Percentiles rank a stretch among this genome's conserved stretches.
These are phyloP conservation scores for Narthecium ossifragum DNA, from an alignment of 106 monocot species.

Conservation along the genomic window DNA sequence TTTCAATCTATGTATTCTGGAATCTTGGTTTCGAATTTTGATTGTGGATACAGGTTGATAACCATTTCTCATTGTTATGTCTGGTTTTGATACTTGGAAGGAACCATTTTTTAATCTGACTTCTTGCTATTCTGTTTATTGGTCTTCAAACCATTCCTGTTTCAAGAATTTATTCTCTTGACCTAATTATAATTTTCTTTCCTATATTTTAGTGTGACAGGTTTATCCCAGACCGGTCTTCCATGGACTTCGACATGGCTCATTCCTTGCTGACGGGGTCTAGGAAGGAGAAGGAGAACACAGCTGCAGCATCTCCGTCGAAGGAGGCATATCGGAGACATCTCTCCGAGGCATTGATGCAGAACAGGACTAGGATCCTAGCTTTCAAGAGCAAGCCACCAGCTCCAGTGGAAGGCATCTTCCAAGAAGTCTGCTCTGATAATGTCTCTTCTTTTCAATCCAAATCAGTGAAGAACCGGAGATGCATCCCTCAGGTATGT, in stretches of 20 bases:
- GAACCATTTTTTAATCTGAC: no score
- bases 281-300: conserved; percentile 25
- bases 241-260: conserved; percentile 32
- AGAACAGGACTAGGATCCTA: conserved; percentile 22
- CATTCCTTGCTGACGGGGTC: conserved; percentile 12
- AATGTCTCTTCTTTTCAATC: not conserved
- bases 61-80: no score
- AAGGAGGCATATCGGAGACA: conserved; percentile 19
- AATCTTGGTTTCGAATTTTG: no score
- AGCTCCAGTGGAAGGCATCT: not conserved
- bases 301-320: conserved; percentile 6
- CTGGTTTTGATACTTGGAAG: no score
- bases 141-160: no score
- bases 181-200: not conserved
- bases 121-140: no score
- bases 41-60: no score
- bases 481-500: conserved; percentile 4
- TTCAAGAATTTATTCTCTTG: no score
- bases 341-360: no score
- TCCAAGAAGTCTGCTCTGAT: not conserved
- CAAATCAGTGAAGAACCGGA: not conserved
- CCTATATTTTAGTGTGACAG: conserved; percentile 15
- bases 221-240: conserved; percentile 28
- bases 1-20: no score
- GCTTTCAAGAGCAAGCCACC: conserved; percentile 29